Base-by-base conservation (phyloP, 2,329 filamentous ascomycete species). In the Trematosphaeria pertusa region DNA sequence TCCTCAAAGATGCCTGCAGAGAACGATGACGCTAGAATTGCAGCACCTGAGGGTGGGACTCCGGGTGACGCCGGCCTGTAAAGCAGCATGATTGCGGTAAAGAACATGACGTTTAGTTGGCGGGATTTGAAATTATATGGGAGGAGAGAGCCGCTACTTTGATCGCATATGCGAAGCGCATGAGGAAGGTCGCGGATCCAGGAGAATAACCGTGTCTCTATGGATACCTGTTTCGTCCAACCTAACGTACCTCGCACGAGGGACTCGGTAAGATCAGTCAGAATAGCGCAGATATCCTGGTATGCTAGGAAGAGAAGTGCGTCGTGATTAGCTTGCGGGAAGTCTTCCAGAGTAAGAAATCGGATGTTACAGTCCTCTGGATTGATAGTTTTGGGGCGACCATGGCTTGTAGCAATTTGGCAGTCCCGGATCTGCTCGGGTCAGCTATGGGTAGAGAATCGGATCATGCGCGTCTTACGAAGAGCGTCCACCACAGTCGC, bases 1-100 rank as follows among this genome's bases (percentile, higher is more conserved):
- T 38, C 36, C 17, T 38, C 36, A 19, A 38, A 38, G 21, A 38
- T 38, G n/a, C 36, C 36, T 18, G 36, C 19, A 6, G 36, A 38
- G 22, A 38, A 38, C 5, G 36, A 38, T 15, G 36, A 38, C 5
- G 36, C 36, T 11, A 38, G 36, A 10, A 38, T 5, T 26, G 36
- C 36, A 5, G 36, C 36, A 7, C 8, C 22, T 14, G 36, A 38
- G 10, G 36, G 36, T 5, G 19, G 5, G 5, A 11, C 17, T 7
- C 20, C 21, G 9, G 36, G 36, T 24, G 36, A 24, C 5, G 36
- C 15, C 11, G 36, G 36, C 6, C 36, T 5, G 21, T 26, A 19
- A 24, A 38, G 36, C 6, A 38, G 21, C 36, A 38, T 38, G 19
- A 38, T 38, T 28, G 36, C 36, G 5, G 36, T 38, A 20, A 38